Evolutionary conservation across 2,329 filamentous ascomycete species (phyloP), one percentile per base, ranked within the genome.

Genomic region (Paracamarosporium sp.): DNA sequence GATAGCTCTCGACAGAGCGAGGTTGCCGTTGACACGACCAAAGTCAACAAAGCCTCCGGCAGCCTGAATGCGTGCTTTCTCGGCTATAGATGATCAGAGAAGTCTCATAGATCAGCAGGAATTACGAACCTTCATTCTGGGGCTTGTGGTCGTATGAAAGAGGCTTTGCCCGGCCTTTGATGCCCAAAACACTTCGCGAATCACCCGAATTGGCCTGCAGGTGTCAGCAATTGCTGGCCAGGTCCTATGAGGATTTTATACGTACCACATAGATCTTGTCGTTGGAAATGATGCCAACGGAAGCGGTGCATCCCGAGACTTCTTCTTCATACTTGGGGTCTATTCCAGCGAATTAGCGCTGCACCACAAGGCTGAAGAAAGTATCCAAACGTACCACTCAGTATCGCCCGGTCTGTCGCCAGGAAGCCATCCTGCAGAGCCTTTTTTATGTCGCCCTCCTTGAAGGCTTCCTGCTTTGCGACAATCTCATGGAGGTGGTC

Each of bases 131-230:
- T 86, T 99, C 95, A 69, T 98, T 97, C 78, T 97, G 93, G 40
- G 95, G 95, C 82, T 99, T 99, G 84, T 99, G 95, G 78, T 99
- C 95, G 75, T 96, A 96, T n/a, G 95, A 99, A 59, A 99, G 85
- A 51, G 95, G 95, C 82, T 98, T 99, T 67, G 95, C 95, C 71
- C 95, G 88, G 65, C 95, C 95, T 82, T 98, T 99, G 73, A 99
- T 92, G 70, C 95, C 95, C 65, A 99, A 81, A 25, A 99, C 95
- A 74, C 90, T 92, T 82, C 95, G 88, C 63, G 95, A 99, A 78
- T 99, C 95, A 74, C 95, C 95, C 63, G 95, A 92, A 77, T 99
- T 99, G 72, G 92, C 95, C 95, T 99, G 38, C 40, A 13, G 20
- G 7, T 46, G 57, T 77, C 33, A 66, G 67, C 56, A 54, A 17